Evolutionary conservation across 345 rosid species (phyloP), one percentile per base, ranked within the genome.

Genomic region (Aethionema arabicum): DNA sequence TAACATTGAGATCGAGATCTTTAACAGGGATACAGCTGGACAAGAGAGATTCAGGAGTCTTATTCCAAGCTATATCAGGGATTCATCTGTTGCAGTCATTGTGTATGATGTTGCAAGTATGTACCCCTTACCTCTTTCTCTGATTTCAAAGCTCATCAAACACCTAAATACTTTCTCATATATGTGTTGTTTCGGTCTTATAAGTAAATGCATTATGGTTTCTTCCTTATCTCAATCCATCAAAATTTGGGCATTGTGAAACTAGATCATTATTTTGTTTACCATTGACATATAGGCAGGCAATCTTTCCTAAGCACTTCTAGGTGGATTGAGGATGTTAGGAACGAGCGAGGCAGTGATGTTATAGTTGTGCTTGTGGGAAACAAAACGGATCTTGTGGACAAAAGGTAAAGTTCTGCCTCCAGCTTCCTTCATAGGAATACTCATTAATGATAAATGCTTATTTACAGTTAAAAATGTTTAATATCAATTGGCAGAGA

Each of bases 21-120:
- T 13, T 71, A 52, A 15, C 80, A 87, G 95, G 95, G 95, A 87
- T 72, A 85, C 91, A 29, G 95, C 95, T 12, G 95, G 95, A 35
- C 91, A 85, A 72, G 91, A 87, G 78, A 74, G 91, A 60, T 87
- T 87, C 72, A 85, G 95, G 76, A 87, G 95, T 81, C 95, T 87
- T 61, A 87, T 87, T 77, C 95, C 95, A 1, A 87, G 95, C 70
- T 87, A 87, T 32, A 87, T 87, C 37, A 77, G 95, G 79, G 91
- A 87, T 57, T 87, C 95, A 30, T 87, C 91, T 13, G 95, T 85
- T 32, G 95, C 95, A 38, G 95, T 87, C 66, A 85, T 87, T 58
- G 95, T 85, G 8, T 87, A 77, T 76, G 95, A 83, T 73, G 95
- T 87, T 61, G 95, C 91, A 61, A 87, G 95, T 87, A 80, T 58